Evolutionary conservation across 495 filamentous ascomycete genomes (phyloP).

Genomic region (Elasticomyces elasticus): DNA sequence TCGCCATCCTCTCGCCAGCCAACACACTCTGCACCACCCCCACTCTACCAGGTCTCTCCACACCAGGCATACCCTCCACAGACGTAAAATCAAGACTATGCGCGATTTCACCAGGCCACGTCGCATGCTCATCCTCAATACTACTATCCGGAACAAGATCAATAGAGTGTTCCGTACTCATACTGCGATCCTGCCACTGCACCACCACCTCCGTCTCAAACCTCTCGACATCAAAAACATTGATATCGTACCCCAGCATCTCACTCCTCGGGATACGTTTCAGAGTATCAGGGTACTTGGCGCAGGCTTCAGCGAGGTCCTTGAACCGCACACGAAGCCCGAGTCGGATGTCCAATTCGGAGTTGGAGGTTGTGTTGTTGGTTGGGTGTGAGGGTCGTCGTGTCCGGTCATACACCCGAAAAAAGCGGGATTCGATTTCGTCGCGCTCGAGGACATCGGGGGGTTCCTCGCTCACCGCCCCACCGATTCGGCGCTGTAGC

Average conservation of each 20-base stretch:
- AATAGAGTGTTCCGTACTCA: conserved; percentile 36
- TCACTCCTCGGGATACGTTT: conserved; percentile 38
- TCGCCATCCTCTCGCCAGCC: conserved; percentile 43
- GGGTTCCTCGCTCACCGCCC: conserved; percentile 3
- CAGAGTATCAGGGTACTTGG: conserved; percentile 37
- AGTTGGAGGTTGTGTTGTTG: conserved; percentile 11
- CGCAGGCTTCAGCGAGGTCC: conserved; percentile 37
- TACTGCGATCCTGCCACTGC: conserved; percentile 50
- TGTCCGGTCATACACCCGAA: conserved; percentile 28
- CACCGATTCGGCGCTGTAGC: conserved; percentile 28
- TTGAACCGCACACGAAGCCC: conserved; percentile 45
- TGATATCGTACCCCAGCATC: conserved; percentile 49
- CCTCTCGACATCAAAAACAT: conserved; percentile 41
- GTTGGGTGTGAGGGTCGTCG: conserved; percentile 1
- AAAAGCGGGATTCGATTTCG: conserved; percentile 20
- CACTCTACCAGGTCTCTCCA: conserved; percentile 35
- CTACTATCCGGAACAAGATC: conserved; percentile 39
- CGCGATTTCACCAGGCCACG: conserved; percentile 52
- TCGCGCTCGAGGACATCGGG: conserved; percentile 16
- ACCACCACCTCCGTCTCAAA: conserved; percentile 42
- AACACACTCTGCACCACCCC: conserved; percentile 53
- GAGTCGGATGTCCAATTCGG: conserved; percentile 22
- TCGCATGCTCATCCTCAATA: conserved; percentile 43
- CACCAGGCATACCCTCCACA: conserved; percentile 3
- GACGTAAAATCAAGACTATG: conserved; percentile 34